Evolutionary conservation across 2,329 filamentous ascomycete genomes (phyloP).

Genomic region (Beauveria brongniartii): DNA sequence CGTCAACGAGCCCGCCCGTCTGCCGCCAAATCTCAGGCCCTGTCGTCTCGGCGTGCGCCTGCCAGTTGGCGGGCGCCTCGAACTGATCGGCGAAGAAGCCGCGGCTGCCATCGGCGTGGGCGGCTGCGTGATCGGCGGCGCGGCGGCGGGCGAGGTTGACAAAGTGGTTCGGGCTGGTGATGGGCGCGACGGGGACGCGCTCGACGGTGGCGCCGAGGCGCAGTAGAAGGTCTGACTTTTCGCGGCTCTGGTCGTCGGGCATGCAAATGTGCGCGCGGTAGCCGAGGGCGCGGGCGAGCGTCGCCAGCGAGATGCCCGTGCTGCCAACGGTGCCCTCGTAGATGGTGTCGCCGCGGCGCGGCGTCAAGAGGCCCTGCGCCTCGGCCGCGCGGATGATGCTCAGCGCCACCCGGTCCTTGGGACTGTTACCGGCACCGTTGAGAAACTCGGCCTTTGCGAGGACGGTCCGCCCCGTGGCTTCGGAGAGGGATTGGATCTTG

Average conservation of each 20-base stretch:
- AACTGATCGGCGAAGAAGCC: constrained; percentile 98
- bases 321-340: constrained; percentile 97
- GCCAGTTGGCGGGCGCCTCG: constrained; percentile 82
- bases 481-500: constrained; percentile 74
- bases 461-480: constrained; percentile 81
- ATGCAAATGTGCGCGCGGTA: constrained; percentile 96
- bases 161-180: constrained; percentile 88
- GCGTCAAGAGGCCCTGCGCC: constrained; percentile 63
- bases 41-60: constrained; percentile 72
- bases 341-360: constrained; percentile 81
- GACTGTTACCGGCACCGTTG: constrained; percentile 87
- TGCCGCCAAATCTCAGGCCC: constrained; percentile 86
- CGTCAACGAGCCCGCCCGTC: constrained; percentile 65
- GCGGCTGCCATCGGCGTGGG: constrained; percentile 49
- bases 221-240: constrained; percentile 82
- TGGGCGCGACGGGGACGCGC: constrained; percentile 81
- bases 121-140: constrained; percentile 63
- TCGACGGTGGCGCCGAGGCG: constrained; percentile 92
- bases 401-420: constrained; percentile 90
- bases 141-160: constrained; percentile 81
- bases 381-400: constrained; percentile 83
- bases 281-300: constrained; percentile 77
- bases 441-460: constrained; percentile 93
- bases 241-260: constrained; percentile 80
- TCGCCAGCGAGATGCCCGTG: constrained; percentile 90